A percentile compares a stretch with the other conserved stretches of the same genome.
phyloP scores from a whole-genome alignment of 164 flowering plant species.

The Aristolochia fimbriata region DNA sequence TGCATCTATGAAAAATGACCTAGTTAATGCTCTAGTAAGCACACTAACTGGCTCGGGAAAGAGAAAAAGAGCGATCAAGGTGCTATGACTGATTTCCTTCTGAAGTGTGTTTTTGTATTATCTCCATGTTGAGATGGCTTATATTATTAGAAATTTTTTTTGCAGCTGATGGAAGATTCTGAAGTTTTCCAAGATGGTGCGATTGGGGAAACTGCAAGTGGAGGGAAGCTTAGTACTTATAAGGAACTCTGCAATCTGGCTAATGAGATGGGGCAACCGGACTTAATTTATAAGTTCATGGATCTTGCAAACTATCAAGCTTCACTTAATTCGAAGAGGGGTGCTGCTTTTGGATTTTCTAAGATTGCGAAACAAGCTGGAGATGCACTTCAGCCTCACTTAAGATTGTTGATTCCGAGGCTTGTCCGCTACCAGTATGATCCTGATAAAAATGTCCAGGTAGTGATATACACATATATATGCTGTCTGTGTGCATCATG shows the following conservation, averaged over 20 bases:
- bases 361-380: slow-evolving; percentile 98
- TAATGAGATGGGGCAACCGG: slow-evolving; percentile 99
- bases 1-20: slow-evolving; percentile 64
- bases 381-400: slow-evolving; percentile 84
- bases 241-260: slow-evolving; percentile 94
- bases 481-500: neutral
- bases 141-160: neutral
- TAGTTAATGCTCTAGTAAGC: slow-evolving; percentile 87
- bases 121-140: neutral
- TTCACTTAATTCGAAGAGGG: slow-evolving; percentile 89
- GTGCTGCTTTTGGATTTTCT: slow-evolving; percentile 99
- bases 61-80: slow-evolving; percentile 96
- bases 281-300: slow-evolving; percentile 93
- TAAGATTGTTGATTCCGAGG: slow-evolving; percentile 67
- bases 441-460: slow-evolving; percentile 99
- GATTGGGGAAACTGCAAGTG: slow-evolving; percentile 77
- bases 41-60: slow-evolving; percentile 92
- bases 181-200: slow-evolving; percentile 94
- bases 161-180: slow-evolving; percentile 82
- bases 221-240: slow-evolving; percentile 92
- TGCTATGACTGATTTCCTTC: slow-evolving; percentile 10
- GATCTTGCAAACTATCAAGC: slow-evolving; percentile 95
- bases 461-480: slow-evolving; percentile 6
- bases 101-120: neutral
- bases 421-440: slow-evolving; percentile 95